phyloP scores from a whole-genome alignment of 2,329 filamentous ascomycete species.

The Karstenula rhodostoma region DNA sequence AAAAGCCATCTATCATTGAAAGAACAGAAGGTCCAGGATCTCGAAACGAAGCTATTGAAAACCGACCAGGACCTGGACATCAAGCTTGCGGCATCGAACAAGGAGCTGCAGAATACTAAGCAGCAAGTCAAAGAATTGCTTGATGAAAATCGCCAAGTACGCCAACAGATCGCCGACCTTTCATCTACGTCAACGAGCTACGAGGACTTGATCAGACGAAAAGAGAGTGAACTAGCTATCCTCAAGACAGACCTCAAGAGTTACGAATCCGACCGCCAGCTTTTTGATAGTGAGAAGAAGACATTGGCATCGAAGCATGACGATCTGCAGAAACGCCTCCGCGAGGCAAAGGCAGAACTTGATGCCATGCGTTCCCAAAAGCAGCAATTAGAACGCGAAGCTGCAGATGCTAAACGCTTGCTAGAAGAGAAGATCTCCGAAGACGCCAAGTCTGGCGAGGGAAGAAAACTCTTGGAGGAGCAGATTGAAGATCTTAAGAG shows the following conservation, averaged over 20 bases:
- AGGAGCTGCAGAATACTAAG: conserved; percentile 78
- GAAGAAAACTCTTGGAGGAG: conserved; percentile 80
- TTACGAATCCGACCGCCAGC: conserved; percentile 79
- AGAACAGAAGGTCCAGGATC: conserved; percentile 86
- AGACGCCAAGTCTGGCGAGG: conserved; percentile 82
- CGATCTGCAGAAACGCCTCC: conserved; percentile 76
- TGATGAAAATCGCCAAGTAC: conserved; percentile 81
- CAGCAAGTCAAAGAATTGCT: conserved; percentile 77
- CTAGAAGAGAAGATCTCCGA: conserved; percentile 89
- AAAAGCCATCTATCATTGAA: conserved; percentile 89
- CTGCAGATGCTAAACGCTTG: conserved; percentile 83
- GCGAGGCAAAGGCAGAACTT: conserved; percentile 86
- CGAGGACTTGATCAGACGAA: conserved; percentile 89
- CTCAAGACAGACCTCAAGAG: conserved; percentile 85
- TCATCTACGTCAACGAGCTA: conserved; percentile 94
- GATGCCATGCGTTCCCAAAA: conserved; percentile 88
- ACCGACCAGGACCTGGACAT: conserved; percentile 89
- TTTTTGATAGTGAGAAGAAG: conserved; percentile 80
- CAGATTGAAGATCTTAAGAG: conserved; percentile 89
- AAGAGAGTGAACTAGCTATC: conserved; percentile 90
- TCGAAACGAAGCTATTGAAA: conserved; percentile 84
- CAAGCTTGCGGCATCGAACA: conserved; percentile 78
- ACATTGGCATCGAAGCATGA: conserved; percentile 78
- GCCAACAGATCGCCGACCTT: conserved; percentile 84
- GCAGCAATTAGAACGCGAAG: conserved; percentile 84